Evolutionary conservation across 2,329 filamentous ascomycete species (phyloP), one percentile per base, ranked within the genome.

Genomic region (Ophiostoma sp.): DNA sequence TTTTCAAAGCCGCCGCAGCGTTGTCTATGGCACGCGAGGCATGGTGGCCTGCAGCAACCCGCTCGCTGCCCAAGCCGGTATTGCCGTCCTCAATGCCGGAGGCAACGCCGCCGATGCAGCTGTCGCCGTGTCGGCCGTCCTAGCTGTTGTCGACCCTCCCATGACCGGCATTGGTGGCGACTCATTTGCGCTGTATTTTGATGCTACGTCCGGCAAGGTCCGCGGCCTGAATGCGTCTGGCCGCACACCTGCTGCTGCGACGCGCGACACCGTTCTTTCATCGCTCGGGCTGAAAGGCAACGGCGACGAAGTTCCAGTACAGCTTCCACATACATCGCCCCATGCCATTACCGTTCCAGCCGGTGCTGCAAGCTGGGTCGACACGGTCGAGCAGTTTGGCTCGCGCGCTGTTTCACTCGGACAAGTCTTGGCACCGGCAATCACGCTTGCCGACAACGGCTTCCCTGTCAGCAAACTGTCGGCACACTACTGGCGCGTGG

Each of bases 61-160:
- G 14, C 82, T 97, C 63, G 94, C 94, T 5, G 89, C 90, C 38
- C 89, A 91, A 78, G 95, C 92, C 68, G 94, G 94, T 27, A 85
- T 97, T 64, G 86, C 89, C 67, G 83, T 97, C 44, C 80, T 98
- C 12, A 85, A 88, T 68, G 87, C 90, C 64, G 93, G 94, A 68
- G 94, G 94, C 69, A 98, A 97, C 81, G 93, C 92, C 70, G 94
- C 93, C 71, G 93, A 98, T 81, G 93, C 94, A 40, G 93, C 94
- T 9, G 90, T 97, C 3, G 93, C 94, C 55, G 91, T 70, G 88
- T 93, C 94, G 60, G 94, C 94, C 36, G 92, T 88, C 2, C 83
- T 98, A 67, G 97, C 97, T 78, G 87, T 98, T 75, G 97, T 94
- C 0, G 95, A 99, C 76, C 95, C 95, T 6, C 87, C 88, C 69